A percentile compares a stretch with the other conserved stretches of the same genome.
phyloP scores from a whole-genome alignment of 208 protist genomes.

The Crithidia mellificae region DNA sequence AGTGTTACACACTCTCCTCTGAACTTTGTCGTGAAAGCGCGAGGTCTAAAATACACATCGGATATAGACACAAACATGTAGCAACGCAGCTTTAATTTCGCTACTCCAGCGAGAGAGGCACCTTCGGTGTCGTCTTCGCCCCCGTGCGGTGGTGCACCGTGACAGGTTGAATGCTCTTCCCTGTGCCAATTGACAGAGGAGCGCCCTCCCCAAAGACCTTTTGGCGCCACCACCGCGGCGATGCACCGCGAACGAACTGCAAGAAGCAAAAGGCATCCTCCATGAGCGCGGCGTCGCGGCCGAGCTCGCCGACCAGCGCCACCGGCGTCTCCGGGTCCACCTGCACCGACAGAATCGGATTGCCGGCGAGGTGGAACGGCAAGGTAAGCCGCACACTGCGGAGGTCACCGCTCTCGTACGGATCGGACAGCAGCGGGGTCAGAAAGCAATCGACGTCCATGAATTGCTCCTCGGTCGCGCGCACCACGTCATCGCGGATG shows the following conservation, averaged over 20 bases:
- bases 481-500: slow-evolving; percentile 78
- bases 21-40: too few species aligned
- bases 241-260: slow-evolving; percentile 78
- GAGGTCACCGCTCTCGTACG: slow-evolving; percentile 71
- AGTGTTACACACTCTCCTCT: too few species aligned
- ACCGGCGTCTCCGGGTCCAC: slow-evolving; percentile 67
- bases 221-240: slow-evolving; percentile 69
- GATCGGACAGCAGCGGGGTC: slow-evolving; percentile 73
- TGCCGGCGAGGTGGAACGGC: slow-evolving; percentile 81
- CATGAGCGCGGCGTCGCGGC: slow-evolving; percentile 81
- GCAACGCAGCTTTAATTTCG: neutral
- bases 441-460: slow-evolving; percentile 82
- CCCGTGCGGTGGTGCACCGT: slow-evolving; percentile 11
- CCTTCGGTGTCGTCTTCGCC: slow-evolving; percentile 2
- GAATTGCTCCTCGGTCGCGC: slow-evolving; percentile 82
- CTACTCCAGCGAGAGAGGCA: slow-evolving; percentile 14
- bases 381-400: slow-evolving; percentile 64
- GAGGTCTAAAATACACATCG: neutral
- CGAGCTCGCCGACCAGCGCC: slow-evolving; percentile 75
- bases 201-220: slow-evolving; percentile 26
- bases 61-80: neutral
- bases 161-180: neutral
- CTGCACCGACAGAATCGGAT: slow-evolving; percentile 84
- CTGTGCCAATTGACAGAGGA: neutral
- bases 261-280: slow-evolving; percentile 81